Percentiles rank a stretch among this genome's conserved stretches.
These are phyloP conservation scores for Cryptococcus maquisensis DNA, from an alignment of 1,284 basidiomycete species.

Conservation along the genomic window DNA sequence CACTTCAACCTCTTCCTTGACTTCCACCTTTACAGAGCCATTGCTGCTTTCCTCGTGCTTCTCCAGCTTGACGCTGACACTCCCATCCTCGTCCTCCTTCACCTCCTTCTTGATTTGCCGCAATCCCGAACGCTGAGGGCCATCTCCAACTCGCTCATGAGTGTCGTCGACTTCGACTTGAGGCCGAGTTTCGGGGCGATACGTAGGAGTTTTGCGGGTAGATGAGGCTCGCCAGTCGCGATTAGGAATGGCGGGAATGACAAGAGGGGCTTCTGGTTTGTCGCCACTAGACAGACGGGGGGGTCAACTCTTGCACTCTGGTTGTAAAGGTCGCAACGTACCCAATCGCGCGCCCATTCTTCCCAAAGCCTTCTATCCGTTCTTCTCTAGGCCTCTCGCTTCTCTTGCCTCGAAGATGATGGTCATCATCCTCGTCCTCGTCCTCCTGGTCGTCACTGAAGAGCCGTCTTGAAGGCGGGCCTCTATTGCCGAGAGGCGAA, in stretches of 20 bases:
- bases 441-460: slow-evolving; percentile 35
- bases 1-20: slow-evolving; percentile 2
- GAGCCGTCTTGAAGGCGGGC: slow-evolving; percentile 38
- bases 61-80: slow-evolving; percentile 19
- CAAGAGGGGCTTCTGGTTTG: slow-evolving; percentile 59
- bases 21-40: slow-evolving; percentile 7
- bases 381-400: slow-evolving; percentile 53
- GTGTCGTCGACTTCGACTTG: slow-evolving; percentile 27
- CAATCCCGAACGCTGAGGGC: slow-evolving; percentile 73
- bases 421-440: slow-evolving; percentile 35
- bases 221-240: slow-evolving; percentile 80
- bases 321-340: slow-evolving; percentile 8
- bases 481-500: slow-evolving; percentile 26
- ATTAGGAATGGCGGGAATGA: slow-evolving; percentile 78
- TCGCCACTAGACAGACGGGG: slow-evolving; percentile 9
- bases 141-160: slow-evolving; percentile 58
- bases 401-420: background rate
- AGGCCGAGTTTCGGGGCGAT: slow-evolving; percentile 56
- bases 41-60: slow-evolving; percentile 45
- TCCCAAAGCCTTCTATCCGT: slow-evolving; percentile 65
- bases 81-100: slow-evolving; percentile 11
- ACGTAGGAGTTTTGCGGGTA: slow-evolving; percentile 52
- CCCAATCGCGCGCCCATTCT: slow-evolving; percentile 17
- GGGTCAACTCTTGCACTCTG: background rate
- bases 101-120: slow-evolving; percentile 31